Percentiles rank a stretch among this genome's conserved stretches.
Conservation (phyloP, 108 stramenopile species). For the Cyclotella kingstonii region DNA sequence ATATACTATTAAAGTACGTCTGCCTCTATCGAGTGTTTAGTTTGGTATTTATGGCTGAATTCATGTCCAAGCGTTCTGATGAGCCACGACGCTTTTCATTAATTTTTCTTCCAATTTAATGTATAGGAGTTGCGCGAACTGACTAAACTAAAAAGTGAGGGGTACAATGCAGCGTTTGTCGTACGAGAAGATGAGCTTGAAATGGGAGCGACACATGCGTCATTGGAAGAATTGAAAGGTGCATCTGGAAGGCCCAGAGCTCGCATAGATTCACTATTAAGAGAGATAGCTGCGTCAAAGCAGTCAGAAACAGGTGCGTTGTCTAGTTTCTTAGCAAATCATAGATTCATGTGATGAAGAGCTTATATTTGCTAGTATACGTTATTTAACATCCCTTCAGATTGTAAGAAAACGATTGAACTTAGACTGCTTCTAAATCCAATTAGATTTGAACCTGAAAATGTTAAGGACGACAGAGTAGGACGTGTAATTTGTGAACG, state of each 20-base stretch:
- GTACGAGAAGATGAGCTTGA: conserved; percentile 83
- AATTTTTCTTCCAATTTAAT: background rate
- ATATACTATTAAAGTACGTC: conserved; percentile 91
- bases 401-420: conserved; percentile 44
- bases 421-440: conserved; percentile 91
- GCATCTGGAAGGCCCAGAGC: conserved; percentile 54
- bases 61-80: background rate
- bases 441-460: conserved; percentile 47
- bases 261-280: conserved; percentile 70
- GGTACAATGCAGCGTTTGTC: conserved; percentile 47
- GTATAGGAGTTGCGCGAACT: conserved; percentile 91
- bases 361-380: background rate
- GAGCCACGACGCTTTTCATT: background rate
- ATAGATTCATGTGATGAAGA: background rate
- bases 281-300: conserved; percentile 38
- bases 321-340: background rate
- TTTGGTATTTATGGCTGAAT: background rate
- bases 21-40: background rate
- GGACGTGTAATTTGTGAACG: conserved; percentile 74
- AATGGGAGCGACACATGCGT: conserved; percentile 71
- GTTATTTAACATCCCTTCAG: background rate
- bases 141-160: conserved; percentile 71
- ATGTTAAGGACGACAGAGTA: conserved; percentile 36
- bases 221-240: conserved; percentile 59
- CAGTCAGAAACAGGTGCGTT: conserved; percentile 11